A percentile compares a stretch with the other conserved stretches of the same genome.
Conservation (phyloP, 148 eudicot species). For the Linanthus parryae region DNA sequence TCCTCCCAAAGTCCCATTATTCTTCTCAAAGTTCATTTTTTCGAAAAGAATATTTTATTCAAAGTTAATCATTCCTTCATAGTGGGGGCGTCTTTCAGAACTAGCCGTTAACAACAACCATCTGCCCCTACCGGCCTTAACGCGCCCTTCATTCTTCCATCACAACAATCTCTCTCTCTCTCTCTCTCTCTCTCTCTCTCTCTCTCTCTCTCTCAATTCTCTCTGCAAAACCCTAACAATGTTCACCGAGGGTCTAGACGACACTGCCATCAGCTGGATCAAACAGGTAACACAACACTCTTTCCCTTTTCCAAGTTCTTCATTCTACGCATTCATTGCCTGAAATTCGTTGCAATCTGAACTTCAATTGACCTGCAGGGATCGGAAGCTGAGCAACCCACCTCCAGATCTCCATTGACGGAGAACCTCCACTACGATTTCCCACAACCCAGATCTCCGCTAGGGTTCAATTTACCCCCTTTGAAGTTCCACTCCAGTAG, state of each 20-base stretch:
- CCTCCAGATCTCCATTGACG: conserved; percentile 31
- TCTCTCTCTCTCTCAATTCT: too few relatives aligned
- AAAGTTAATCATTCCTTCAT: too few relatives aligned
- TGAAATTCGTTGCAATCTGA: not conserved
- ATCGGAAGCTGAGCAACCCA: conserved; percentile 27
- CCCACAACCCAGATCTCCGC: conserved; percentile 43
- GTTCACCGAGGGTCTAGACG: conserved; percentile 88
- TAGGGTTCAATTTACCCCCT: conserved; percentile 49
- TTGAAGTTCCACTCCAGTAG: conserved; percentile 63
- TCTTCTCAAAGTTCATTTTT: too few relatives aligned
- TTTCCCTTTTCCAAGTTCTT: not conserved
- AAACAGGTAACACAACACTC: conserved; percentile 40
- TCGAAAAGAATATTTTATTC: too few relatives aligned
- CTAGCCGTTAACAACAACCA: too few relatives aligned
- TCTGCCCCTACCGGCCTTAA: too few relatives aligned
- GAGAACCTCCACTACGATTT: conserved; percentile 35
- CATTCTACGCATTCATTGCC: not conserved
- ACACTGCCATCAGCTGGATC: conserved; percentile 73
- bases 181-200: too few relatives aligned
- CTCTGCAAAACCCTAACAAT: too few relatives aligned
- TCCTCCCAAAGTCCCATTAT: too few relatives aligned
- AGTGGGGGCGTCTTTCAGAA: too few relatives aligned
- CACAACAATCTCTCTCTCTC: too few relatives aligned
- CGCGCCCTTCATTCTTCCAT: too few relatives aligned
- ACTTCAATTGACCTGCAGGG: conserved; percentile 33